A percentile compares a stretch with the other conserved stretches of the same genome.
phyloP scores from a whole-genome alignment of 1,284 basidiomycete species.

The Malassezia pachydermatis region DNA sequence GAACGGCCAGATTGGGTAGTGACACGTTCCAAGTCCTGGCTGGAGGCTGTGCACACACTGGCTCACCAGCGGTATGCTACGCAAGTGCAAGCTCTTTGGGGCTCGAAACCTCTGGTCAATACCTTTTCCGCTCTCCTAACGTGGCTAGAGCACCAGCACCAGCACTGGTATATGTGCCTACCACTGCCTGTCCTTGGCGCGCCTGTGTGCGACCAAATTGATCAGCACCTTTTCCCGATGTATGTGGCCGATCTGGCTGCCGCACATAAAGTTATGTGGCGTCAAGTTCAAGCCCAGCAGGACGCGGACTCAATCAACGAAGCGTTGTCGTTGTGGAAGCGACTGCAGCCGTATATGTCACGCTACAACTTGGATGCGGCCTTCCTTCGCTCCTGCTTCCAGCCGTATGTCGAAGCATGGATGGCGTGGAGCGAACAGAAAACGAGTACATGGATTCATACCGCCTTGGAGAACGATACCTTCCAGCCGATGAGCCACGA shows the following conservation, averaged over 20 bases:
- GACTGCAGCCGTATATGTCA: slow-evolving; percentile 61
- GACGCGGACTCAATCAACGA: slow-evolving; percentile 54
- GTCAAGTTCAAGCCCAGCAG: slow-evolving; percentile 34
- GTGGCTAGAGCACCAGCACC: slow-evolving; percentile 76
- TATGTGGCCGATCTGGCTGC: slow-evolving; percentile 61
- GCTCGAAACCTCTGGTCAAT: slow-evolving; percentile 61
- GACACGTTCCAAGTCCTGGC: too few relatives aligned
- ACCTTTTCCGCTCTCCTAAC: slow-evolving; percentile 65
- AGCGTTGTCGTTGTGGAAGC: slow-evolving; percentile 65
- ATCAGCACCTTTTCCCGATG: slow-evolving; percentile 64
- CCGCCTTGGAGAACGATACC: slow-evolving; percentile 33
- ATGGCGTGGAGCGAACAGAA: slow-evolving; percentile 76
- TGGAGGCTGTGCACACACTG: slow-evolving; percentile 57
- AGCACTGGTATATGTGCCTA: slow-evolving; percentile 73
- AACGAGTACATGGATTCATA: slow-evolving; percentile 76
- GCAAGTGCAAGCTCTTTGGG: slow-evolving; percentile 56
- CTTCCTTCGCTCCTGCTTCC: slow-evolving; percentile 74
- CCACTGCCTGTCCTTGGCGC: slow-evolving; percentile 62
- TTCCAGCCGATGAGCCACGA: slow-evolving; percentile 57
- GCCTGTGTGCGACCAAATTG: slow-evolving; percentile 58
- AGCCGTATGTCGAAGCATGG: slow-evolving; percentile 81
- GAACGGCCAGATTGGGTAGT: too few relatives aligned
- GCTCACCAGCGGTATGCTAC: slow-evolving; percentile 56
- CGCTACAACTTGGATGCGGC: slow-evolving; percentile 59
- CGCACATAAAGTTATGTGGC: slow-evolving; percentile 37